Conservation (phyloP, 2,329 filamentous ascomycete species). For the Cladosporium sp. region DNA sequence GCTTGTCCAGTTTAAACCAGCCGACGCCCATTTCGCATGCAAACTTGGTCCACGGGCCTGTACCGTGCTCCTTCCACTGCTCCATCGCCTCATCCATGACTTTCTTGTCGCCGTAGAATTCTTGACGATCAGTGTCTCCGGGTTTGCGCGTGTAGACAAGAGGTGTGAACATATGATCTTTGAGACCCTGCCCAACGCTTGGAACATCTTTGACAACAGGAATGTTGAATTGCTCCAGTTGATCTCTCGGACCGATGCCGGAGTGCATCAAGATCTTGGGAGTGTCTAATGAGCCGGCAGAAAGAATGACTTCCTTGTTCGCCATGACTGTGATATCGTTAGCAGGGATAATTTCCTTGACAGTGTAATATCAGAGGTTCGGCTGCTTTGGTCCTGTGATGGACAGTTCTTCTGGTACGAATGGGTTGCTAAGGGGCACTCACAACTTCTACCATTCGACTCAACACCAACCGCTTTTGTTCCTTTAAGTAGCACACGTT, state of each 20-base stretch:
- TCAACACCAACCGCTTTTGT: conserved; percentile 50
- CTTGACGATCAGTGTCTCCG: conserved; percentile 2
- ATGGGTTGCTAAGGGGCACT: neutral
- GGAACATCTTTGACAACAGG: conserved; percentile 9
- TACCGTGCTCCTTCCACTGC: conserved; percentile 10
- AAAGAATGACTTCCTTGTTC: conserved; percentile 59
- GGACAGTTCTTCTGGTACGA: neutral
- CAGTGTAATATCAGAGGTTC: neutral
- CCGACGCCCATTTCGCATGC: conserved; percentile 28
- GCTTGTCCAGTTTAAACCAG: conserved; percentile 41
- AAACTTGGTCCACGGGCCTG: conserved; percentile 9
- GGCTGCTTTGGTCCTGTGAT: neutral
- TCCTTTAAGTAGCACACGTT: conserved; percentile 49
- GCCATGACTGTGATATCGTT: neutral
- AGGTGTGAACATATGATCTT: conserved; percentile 14
- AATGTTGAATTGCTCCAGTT: conserved; percentile 37
- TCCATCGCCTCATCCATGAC: conserved; percentile 14
- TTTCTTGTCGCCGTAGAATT: conserved; percentile 13
- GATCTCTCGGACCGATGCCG: conserved; percentile 63
- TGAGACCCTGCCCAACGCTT: conserved; percentile 9
- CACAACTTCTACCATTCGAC: conserved; percentile 23
- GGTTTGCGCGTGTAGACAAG: conserved; percentile 14
- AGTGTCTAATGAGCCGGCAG: conserved; percentile 70
- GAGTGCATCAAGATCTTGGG: conserved; percentile 68
- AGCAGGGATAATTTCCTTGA: neutral